Evolutionary conservation across 345 rosid genomes (phyloP), one percentile per base, ranked within the genome.

Genomic region (Eucalyptus lansdowneana): DNA sequence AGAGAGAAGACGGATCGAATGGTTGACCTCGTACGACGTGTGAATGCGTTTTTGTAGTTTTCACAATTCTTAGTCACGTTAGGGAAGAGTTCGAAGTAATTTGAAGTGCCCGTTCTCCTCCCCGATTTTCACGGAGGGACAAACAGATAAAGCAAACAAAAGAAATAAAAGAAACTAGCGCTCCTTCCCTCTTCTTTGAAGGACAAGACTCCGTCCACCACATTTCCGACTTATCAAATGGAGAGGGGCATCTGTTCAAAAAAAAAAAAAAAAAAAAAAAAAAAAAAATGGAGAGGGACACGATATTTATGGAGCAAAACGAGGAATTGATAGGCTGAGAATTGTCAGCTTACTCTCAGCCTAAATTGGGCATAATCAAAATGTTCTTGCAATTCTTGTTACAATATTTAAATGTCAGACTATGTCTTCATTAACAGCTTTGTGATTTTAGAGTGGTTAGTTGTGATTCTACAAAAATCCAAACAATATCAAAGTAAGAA

Each of bases 341-440:
- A 56, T 8, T 10, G 62, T 9, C 10, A 22, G 11, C 29, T 27
- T 56, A 56, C 24, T 56, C 51, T 50, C 51, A 50, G 51, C 51
- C 51, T 50, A 50, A 50, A 50, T 22, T 56, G 62, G 27, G 27
- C 62, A 56, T 56, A 5, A 56, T 22, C 62, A 56, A 56, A 54
- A 58, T 60, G 7, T 60, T 27, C 15, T n/a, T 60, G 31, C 31
- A 60, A 27, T 27, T 60, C n/a, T 27, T 12, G 8, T 27, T 60
- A 27, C 15, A 12, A 27, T 60, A 60, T 12, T 25, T 27, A 13
- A 60, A 60, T 60, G 7, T 65, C 17, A 29, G 16, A 14, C 5
- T 7, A 7, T 34, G 3, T 8, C 34, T 65, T 14, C 72, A 0
- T n/a, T 2, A 15, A 14, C 3, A 4, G 15, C 10, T 9, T 17